Evolutionary conservation across 306 rosid genomes (phyloP).

Genomic region (Luffa acutangula): DNA sequence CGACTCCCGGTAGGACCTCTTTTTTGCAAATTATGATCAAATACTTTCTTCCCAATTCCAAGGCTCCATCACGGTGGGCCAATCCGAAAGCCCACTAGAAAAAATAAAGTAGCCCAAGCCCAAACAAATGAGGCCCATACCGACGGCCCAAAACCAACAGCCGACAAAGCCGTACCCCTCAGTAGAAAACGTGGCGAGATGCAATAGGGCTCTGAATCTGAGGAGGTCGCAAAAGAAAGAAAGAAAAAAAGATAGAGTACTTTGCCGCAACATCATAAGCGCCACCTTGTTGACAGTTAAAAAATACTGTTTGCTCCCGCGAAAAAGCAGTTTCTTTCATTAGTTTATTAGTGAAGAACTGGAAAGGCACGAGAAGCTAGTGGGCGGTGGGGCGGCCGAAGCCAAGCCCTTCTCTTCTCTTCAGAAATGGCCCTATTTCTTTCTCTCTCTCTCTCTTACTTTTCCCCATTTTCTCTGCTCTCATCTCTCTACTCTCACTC

Average conservation of each 20-base stretch:
- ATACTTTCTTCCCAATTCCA: too few species aligned
- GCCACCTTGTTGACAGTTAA: constrained; percentile 17
- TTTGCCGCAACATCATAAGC: constrained; percentile 7
- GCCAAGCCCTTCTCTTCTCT: not conserved
- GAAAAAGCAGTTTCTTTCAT: constrained; percentile 33
- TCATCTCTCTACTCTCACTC: not conserved
- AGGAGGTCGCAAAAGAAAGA: not conserved
- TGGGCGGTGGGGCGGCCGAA: constrained; percentile 15
- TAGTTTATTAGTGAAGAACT: constrained; percentile 44
- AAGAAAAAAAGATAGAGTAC: not conserved
- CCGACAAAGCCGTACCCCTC: not conserved
- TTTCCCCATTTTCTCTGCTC: not conserved
- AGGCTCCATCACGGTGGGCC: not conserved
- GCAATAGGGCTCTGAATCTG: not conserved
- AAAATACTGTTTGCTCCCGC: constrained; percentile 51
- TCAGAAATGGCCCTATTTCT: not conserved
- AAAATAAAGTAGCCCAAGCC: not conserved
- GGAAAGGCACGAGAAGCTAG: constrained; percentile 40
- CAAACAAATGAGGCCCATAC: not conserved
- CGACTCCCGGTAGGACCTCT: too few species aligned
- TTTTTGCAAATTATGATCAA: too few species aligned
- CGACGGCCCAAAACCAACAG: not conserved
- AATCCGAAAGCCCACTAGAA: not conserved
- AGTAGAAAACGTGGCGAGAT: not conserved
- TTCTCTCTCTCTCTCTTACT: not conserved